These are phyloP conservation scores for Aspergillus cristatus DNA, from an alignment of 495 filamentous ascomycete genomes.

Conservation along the genomic window DNA sequence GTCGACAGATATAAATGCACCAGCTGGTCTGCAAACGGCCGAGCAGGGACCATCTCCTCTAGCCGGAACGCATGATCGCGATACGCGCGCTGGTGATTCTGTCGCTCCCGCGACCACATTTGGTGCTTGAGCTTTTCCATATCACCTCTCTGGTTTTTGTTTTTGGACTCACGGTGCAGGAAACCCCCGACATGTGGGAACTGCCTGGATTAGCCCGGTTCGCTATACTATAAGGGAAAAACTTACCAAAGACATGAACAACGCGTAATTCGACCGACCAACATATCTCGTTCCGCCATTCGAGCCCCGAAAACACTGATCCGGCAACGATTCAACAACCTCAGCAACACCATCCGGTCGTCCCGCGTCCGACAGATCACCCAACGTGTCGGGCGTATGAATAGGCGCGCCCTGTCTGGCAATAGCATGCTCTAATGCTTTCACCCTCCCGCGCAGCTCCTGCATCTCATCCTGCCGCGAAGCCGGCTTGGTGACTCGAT, in stretches of 20 bases:
- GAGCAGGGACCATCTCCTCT: constrained; percentile 38
- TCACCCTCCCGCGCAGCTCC: constrained; percentile 24
- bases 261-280: constrained; percentile 37
- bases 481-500: constrained; percentile 21
- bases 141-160: not conserved
- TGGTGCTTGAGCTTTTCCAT: constrained; percentile 27
- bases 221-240: not conserved
- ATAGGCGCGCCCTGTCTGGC: constrained; percentile 11
- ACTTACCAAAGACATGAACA: constrained; percentile 39
- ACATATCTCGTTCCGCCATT: constrained; percentile 39
- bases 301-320: constrained; percentile 37
- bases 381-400: constrained; percentile 20
- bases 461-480: constrained; percentile 23
- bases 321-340: constrained; percentile 22
- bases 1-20: constrained; percentile 45
- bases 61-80: constrained; percentile 31
- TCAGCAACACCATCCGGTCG: constrained; percentile 14
- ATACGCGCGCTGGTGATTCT: constrained; percentile 27
- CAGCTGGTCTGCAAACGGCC: constrained; percentile 40
- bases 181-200: constrained; percentile 39
- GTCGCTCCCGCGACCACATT: constrained; percentile 25
- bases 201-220: constrained; percentile 18
- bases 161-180: constrained; percentile 17
- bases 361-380: constrained; percentile 15
- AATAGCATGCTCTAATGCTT: constrained; percentile 22